A percentile compares a stretch with the other conserved stretches of the same genome.
phyloP scores from a whole-genome alignment of 106 monocot species.

The Dendrobium officinale region DNA sequence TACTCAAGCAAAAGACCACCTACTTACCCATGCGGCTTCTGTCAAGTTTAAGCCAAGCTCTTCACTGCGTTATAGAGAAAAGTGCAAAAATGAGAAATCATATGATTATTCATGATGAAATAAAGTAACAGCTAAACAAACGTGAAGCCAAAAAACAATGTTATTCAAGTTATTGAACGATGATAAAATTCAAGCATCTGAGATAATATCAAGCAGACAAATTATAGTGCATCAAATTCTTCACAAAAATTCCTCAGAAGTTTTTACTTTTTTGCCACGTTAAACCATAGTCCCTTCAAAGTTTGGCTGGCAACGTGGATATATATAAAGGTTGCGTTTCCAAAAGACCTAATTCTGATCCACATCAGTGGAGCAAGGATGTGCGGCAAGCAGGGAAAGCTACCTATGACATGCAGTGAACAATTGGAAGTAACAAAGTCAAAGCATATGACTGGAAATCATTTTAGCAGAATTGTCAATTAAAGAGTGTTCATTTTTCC shows the following conservation, averaged over 20 bases:
- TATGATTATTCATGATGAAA: neutral
- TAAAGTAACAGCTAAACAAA: neutral
- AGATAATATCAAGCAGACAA: constrained; percentile 1
- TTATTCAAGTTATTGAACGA: neutral
- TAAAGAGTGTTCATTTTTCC: no score
- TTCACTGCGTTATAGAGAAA: constrained; percentile 59
- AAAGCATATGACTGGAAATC: neutral
- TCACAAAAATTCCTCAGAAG: neutral
- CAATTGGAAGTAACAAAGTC: neutral
- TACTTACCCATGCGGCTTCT: constrained; percentile 96
- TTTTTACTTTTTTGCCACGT: neutral
- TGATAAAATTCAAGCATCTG: neutral
- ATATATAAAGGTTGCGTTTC: neutral
- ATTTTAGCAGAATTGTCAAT: neutral
- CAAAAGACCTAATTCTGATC: neutral
- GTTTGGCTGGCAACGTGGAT: neutral
- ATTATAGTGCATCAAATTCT: neutral
- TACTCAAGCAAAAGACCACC: neutral
- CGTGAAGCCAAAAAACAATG: neutral
- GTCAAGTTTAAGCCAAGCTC: constrained; percentile 88
- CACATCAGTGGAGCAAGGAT: neutral
- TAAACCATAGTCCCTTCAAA: neutral
- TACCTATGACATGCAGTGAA: neutral
- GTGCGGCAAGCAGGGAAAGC: neutral
- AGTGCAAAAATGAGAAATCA: constrained; percentile 1